Evolutionary conservation across 257 asterid genomes (phyloP), one percentile per base, ranked within the genome.

Genomic region (Plectranthus barbatus): DNA sequence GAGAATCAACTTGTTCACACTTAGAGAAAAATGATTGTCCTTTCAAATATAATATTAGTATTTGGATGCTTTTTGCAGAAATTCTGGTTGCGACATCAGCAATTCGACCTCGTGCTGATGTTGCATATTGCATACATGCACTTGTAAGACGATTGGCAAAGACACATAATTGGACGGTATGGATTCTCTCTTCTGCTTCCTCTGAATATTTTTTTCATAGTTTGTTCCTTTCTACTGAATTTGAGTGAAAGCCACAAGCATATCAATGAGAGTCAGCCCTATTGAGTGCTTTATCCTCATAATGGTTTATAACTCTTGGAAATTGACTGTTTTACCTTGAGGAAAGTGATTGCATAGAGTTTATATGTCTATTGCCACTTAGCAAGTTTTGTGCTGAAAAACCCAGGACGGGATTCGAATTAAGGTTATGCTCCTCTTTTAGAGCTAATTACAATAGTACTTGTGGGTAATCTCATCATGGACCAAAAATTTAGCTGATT

Each of bases 121-220:
- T 93, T 79, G 96, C 96, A 3, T 93, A 90, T 79, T 90, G 99
- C 83, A 77, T 93, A 70, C 96, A 86, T 63, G 92, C 97, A 42
- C 91, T 93, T 72, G 78, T 94, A 31, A 80, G 96, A 80, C 74
- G 99, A 76, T 75, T 93, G 86, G 89, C 87, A 0, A 93, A 93
- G 94, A 93, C 99, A 3, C 97, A 74, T 76, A 93, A 93, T 56
- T 93, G 99, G 99, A 93, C 97, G 95, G 99, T 90, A 89, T 72
- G 80, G 63, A 75, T 57, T 52, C 64, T 62, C 67, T 57, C n/a
- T 23, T 24, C 40, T 13, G 31, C 33, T 62, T 65, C 52, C 44
- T 17, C 59, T 50, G 40, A 60, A 55, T 56, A 40, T 42, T 45
- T 37, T 17, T 47, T 74, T 24, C 31, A 26, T 2, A 26, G 31